A percentile compares a stretch with the other conserved stretches of the same genome.
Conservation (phyloP, 2,329 filamentous ascomycete species). For the Talaromyces sp. region DNA sequence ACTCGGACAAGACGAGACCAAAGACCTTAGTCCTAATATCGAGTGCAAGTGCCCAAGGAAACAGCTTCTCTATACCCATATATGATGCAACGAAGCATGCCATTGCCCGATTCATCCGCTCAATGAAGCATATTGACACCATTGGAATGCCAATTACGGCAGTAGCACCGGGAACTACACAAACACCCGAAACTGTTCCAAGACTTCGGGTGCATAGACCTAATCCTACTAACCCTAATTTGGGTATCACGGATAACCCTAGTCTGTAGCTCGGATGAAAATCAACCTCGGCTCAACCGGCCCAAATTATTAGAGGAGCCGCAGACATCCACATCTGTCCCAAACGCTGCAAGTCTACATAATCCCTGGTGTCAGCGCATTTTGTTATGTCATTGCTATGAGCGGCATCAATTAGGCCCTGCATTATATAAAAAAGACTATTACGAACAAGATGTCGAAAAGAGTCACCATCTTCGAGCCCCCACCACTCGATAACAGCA, state of each 20-base stretch:
- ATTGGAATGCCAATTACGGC: too few relatives aligned
- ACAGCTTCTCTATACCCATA: too few relatives aligned
- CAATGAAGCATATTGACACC: too few relatives aligned
- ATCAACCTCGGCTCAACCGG: constrained; percentile 4
- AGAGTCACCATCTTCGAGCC: constrained; percentile 67
- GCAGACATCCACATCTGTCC: not conserved
- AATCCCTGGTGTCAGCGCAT: not conserved
- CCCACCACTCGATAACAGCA: constrained; percentile 67
- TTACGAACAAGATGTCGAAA: constrained; percentile 17
- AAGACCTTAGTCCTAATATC: too few relatives aligned
- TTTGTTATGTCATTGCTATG: not conserved
- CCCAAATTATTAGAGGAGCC: not conserved
- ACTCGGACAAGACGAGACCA: too few relatives aligned
- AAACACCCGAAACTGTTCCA: too few relatives aligned
- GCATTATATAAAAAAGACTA: not conserved
- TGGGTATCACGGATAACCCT: not conserved
- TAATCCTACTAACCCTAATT: not conserved
- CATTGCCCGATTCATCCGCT: too few relatives aligned
- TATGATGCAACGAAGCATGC: too few relatives aligned
- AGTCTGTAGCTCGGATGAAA: not conserved
- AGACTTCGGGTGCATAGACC: not conserved
- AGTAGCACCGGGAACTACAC: too few relatives aligned
- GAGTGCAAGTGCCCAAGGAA: too few relatives aligned
- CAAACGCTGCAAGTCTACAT: not conserved
- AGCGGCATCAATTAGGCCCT: too few relatives aligned